Evolutionary conservation across 1,284 basidiomycete species (phyloP), one percentile per base, ranked within the genome.

Genomic region (Cystobasidium pallidum): DNA sequence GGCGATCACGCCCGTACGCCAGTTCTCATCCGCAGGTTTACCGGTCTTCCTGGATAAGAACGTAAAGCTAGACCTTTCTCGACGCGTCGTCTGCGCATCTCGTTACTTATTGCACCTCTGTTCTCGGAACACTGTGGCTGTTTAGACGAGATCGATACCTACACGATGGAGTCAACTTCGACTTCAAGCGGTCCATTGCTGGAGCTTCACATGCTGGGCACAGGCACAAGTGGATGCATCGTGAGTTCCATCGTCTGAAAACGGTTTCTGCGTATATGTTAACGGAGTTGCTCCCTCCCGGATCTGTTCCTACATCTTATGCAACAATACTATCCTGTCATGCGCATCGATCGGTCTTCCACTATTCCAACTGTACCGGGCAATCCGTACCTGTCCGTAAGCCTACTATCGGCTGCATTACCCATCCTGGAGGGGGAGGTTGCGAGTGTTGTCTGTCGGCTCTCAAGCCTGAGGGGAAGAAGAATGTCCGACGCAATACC

Each of bases 401-500:
- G 19, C 78, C 78, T 6, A 70, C 76, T 15, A 74, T 79, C 59
- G 52, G 68, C 0, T 79, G 78, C 72, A 49, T 79, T 24, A 79
- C 78, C 1, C 73, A 75, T 21, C 73, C 75, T 28, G 70, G 55
- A 1, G 32, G 34, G 8, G 28, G n/a, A 17, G 78, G 78, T 13
- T 79, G 78, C 64, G 63, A 63, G 24, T 77, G 76, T 67, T 79
- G 78, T 21, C 45, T 74, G 19, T 76, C 75, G 1, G 78, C 78
- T n/a, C 88, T 88, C 4, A 88, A 88, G 4, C 84, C 85, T 0
- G 85, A 86, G 72, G 90, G 89, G 19, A 87, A 86, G 83, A 89
- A 87, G 81, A 92, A 92, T 76, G 85, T 87, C 32, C 81, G 91
- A 65, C 82, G 90, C 72, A 92, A 92, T 78, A 92, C 90, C 11